Evolutionary conservation across 208 protist genomes (phyloP).

Genomic region (Porcisia hertigi): DNA sequence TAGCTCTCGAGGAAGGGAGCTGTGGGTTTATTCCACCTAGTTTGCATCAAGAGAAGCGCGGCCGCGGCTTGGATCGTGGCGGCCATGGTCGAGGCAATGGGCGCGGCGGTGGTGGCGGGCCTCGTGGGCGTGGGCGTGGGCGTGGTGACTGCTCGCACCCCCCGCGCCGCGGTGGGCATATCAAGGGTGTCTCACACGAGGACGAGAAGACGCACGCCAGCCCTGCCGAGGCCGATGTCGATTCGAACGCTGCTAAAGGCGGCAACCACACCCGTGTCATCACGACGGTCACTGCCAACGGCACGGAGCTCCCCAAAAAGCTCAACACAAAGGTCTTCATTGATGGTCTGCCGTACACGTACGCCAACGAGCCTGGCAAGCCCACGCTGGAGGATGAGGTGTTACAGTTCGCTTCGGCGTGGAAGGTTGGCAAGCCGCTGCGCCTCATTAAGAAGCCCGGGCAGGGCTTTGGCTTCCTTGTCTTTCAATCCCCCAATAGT

Average conservation of each 20-base stretch:
- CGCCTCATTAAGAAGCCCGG: constrained; percentile 89
- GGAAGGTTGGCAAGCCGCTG: constrained; percentile 86
- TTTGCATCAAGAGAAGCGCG: neutral
- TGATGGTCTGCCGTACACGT: constrained; percentile 86
- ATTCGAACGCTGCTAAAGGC: constrained; percentile 9
- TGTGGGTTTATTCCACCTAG: constrained; percentile 20
- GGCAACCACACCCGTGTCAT: constrained; percentile 37
- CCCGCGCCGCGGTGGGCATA: constrained; percentile 10
- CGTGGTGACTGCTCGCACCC: neutral
- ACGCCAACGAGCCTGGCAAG: constrained; percentile 52
- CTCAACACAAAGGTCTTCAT: constrained; percentile 92
- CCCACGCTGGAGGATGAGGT: constrained; percentile 82
- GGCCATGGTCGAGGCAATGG: neutral
- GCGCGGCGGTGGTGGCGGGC: constrained; percentile 11
- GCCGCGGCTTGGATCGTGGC: neutral
- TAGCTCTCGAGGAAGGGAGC: constrained; percentile 14
- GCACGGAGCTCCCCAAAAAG: constrained; percentile 78
- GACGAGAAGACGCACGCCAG: neutral
- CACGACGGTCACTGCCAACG: constrained; percentile 69
- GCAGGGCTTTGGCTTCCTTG: constrained; percentile 90
- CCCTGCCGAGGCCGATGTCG: neutral
- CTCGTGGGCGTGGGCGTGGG: constrained; percentile 14
- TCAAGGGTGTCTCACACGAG: neutral
- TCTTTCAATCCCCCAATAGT: constrained; percentile 87
- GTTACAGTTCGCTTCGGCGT: constrained; percentile 75